Conservation (phyloP, 345 rosid genomes). For the Arabidopsis suecica region DNA sequence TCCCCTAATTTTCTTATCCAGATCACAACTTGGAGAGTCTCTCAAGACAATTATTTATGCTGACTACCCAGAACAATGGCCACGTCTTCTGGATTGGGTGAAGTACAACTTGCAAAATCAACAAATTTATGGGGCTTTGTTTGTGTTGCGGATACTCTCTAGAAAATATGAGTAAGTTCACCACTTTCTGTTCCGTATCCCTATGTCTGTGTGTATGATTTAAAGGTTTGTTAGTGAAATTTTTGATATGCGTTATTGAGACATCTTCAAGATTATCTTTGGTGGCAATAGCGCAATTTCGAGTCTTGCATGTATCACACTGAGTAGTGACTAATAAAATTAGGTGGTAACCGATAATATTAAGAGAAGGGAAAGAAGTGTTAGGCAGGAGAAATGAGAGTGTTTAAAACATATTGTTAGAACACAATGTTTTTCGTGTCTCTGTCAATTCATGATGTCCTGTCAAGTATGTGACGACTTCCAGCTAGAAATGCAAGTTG, state of each 20-base stretch:
- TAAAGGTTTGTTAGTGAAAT: conserved; percentile 17
- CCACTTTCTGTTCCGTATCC: not conserved
- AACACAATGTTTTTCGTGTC: not conserved
- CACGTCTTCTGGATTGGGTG: conserved; percentile 92
- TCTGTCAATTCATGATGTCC: conserved; percentile 4
- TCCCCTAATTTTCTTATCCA: conserved; percentile 36
- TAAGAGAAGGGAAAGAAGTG: conserved; percentile 15
- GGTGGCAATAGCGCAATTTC: conserved; percentile 15
- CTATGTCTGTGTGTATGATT: conserved; percentile 10
- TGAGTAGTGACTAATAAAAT: not conserved
- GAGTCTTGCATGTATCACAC: conserved; percentile 2
- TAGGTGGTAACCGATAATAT: conserved; percentile 5
- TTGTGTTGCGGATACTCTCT: conserved; percentile 89
- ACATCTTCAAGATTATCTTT: conserved; percentile 10
- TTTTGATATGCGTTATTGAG: not conserved
- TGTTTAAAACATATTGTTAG: not conserved
- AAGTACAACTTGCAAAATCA: conserved; percentile 87
- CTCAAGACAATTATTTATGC: conserved; percentile 91
- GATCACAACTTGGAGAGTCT: conserved; percentile 98
- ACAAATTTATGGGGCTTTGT: conserved; percentile 90
- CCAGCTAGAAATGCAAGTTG: conserved; percentile 20
- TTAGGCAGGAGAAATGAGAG: not conserved
- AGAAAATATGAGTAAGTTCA: conserved; percentile 92
- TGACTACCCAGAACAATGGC: conserved; percentile 99
- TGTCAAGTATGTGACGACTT: conserved; percentile 17